Base-by-base conservation (phyloP, 371 early-diverging fungal species). In the Syncephalastrum contaminatum region DNA sequence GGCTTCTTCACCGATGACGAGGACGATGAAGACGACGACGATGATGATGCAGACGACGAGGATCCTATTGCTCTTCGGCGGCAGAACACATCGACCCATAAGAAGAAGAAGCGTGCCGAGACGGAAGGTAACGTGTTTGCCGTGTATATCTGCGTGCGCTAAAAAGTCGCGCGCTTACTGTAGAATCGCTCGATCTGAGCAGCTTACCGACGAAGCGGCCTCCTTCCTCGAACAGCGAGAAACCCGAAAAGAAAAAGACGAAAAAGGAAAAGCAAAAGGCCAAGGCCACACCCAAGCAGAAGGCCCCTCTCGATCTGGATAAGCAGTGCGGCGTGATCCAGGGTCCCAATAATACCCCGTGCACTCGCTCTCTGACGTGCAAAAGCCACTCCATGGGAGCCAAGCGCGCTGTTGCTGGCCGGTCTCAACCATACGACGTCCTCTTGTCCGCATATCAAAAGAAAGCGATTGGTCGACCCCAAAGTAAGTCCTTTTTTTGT, bases 331-430 rank as follows among this genome's bases (percentile, higher is more conserved):
- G 92, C 48, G 91, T 92, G 4, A 54, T 88, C 6, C 58, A 66
- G 36, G 69, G 73, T 41, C 83, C 86, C 0, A 81, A 77, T 21
- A 77, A 73, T 41, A 61, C 69, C 42, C 85, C 85, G 0, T 92
- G 93, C 60, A 76, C 88, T 45, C 83, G 93, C 45, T 88, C 90
- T 39, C 69, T 92, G 15, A 92, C 93, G 19, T 92, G 93, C 69
- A 92, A 92, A 66, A 88, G 86, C 8, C 93, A 92, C 61, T 85
- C 93, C 10, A 88, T 91, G 86, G 88, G 89, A 12, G 83, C 86
- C 51, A 92, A 92, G 64, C 80, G 93, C 48, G 79, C 83, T 2
- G 93, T 92, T 5, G 73, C 75, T 39, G 92, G 92, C 10, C 78
- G 93, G 51, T 83, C 89, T 27, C 80, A 85, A 55, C 81, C 87